A percentile compares a stretch with the other conserved stretches of the same genome.
Evolutionary conservation across 768 basidiomycete genomes (phyloP).

Genomic region (Tephrocybe rancida): DNA sequence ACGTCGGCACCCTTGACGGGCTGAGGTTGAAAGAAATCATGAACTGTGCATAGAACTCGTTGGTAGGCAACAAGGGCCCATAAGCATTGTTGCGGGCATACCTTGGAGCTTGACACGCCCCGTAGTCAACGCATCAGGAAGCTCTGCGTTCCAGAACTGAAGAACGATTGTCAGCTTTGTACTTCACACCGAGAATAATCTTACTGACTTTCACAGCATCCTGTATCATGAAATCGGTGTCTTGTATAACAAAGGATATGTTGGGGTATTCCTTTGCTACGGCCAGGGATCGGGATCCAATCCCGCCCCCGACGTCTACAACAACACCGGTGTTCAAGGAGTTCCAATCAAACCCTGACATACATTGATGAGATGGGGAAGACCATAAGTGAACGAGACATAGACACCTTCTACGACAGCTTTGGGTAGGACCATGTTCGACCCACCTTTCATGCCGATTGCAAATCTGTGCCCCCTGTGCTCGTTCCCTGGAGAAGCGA

Average conservation of each 20-base stretch:
- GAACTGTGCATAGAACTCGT: not conserved
- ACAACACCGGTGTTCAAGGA: not conserved
- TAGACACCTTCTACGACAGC: too few relatives aligned
- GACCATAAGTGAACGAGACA: not conserved
- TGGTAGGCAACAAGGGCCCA: not conserved
- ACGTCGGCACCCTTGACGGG: slow-evolving; percentile 26
- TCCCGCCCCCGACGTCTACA: slow-evolving; percentile 18
- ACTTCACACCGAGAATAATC: not conserved
- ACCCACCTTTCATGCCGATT: too few relatives aligned
- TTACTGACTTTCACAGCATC: not conserved
- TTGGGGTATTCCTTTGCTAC: slow-evolving; percentile 10
- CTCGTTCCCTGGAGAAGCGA: not conserved
- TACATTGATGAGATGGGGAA: not conserved
- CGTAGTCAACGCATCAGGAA: slow-evolving; percentile 10
- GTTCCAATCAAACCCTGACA: too few relatives aligned
- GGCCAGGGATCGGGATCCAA: slow-evolving; percentile 7
- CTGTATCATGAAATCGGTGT: slow-evolving; percentile 6
- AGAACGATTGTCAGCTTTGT: not conserved
- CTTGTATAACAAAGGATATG: slow-evolving; percentile 12
- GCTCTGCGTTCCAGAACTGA: not conserved
- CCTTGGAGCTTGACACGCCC: slow-evolving; percentile 17
- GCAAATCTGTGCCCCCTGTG: too few relatives aligned
- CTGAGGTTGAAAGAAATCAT: slow-evolving; percentile 33
- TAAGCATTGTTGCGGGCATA: not conserved
- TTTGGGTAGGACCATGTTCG: too few relatives aligned